Base-by-base conservation (phyloP, 2,329 filamentous ascomycete species). In the Cordyceps militaris region DNA sequence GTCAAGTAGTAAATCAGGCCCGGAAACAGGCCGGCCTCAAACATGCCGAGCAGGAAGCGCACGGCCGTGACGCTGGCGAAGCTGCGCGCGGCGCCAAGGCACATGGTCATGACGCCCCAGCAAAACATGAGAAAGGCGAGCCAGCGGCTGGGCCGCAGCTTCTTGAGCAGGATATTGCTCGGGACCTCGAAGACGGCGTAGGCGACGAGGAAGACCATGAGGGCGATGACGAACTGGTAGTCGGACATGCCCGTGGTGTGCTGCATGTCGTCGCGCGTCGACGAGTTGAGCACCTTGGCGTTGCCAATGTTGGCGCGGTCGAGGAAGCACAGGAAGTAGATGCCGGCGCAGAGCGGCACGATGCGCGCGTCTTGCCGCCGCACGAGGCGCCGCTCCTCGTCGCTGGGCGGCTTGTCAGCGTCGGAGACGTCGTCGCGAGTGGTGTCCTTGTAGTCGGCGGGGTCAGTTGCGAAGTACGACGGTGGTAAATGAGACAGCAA, bases 1-100 rank as follows among this genome's bases (percentile, higher is more conserved):
- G 87, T 90, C 49, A 91, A 73, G 63, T 89, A 89, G 69, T 84
- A 74, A 0, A 83, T 80, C 62, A 89, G 71, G 0, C 85, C 85
- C 0, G 85, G 85, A 60, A 89, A 89, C 1, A 90, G 71, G 0
- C 87, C 87, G 4, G 86, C 87, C 71, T 91, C 88, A 43, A 87
- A 81, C 5, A 82, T 74, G 4, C 88, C 88, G 0, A 91, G 76
- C 9, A 91, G 68, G 26, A 91, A 78, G 6, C 88, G 82, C 61
- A 86, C 84, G 7, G 77, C 85, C 1, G 87, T 79, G n/a, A 91
- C 74, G 10, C 80, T 79, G 3, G 71, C 78, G 65, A 83, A 90
- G 64, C 70, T 84, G 30, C 83, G 77, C 2, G 82, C 80, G 5
- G 86, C 76, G 0, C 87, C 88, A 1, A 87, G 83, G 55, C 83